A percentile compares a stretch with the other conserved stretches of the same genome.
Evolutionary conservation across 2,329 filamentous ascomycete genomes (phyloP).

Genomic region (Alternaria rosae): DNA sequence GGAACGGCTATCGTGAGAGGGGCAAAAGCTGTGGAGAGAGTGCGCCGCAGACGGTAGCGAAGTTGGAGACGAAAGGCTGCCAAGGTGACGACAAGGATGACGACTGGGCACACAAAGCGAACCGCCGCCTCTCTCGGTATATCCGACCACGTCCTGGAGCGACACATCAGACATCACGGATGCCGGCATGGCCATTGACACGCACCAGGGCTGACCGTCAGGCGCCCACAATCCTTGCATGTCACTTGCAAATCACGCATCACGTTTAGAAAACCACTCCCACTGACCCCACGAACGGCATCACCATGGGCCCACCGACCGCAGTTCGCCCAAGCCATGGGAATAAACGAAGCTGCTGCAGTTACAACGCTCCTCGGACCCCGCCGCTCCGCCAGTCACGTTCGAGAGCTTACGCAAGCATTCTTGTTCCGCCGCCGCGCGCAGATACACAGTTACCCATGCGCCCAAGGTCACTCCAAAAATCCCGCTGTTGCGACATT

Average conservation of each 20-base stretch:
- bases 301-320: constrained; percentile 17
- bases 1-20: background rate
- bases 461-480: background rate
- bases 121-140: background rate
- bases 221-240: background rate
- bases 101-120: constrained; percentile 13
- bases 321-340: constrained; percentile 2
- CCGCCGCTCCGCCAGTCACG: background rate
- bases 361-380: constrained; percentile 2
- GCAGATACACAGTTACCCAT: background rate
- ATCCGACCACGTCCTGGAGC: background rate
- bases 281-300: constrained; percentile 15
- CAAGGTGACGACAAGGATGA: constrained; percentile 22
- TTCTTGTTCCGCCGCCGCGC: background rate
- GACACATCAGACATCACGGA: background rate
- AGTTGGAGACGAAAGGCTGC: constrained; percentile 14
- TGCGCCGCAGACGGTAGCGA: constrained; percentile 12
- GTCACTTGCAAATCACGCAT: background rate
- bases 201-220: background rate
- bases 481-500: constrained; percentile 5
- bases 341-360: background rate
- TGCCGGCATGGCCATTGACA: background rate
- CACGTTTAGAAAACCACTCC: constrained; percentile 1
- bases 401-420: background rate
- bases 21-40: background rate